Evolutionary conservation across 2,329 filamentous ascomycete species (phyloP), one percentile per base, ranked within the genome.

Genomic region (Knufia fluminis): DNA sequence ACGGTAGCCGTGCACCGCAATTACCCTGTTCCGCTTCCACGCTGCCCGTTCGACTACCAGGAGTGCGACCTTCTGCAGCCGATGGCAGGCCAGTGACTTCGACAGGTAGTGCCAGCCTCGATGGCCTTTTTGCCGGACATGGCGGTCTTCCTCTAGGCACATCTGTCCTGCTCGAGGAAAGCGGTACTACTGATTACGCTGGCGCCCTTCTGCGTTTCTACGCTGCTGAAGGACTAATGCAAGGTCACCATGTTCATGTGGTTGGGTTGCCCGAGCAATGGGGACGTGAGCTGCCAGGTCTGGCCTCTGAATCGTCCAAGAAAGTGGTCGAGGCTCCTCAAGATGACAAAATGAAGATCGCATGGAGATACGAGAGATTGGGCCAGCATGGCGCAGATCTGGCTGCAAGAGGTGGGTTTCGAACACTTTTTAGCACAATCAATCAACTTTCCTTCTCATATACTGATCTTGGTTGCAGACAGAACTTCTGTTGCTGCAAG

Each of bases 281-380:
- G 92, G 80, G 82, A 32, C 75, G 85, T 55, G 88, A 91, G 58
- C 71, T 98, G 19, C 92, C 92, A 2, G 91, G 85, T 0, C 65
- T 94, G 28, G 75, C 76, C 41, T 68, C 73, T 55, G 68, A 73
- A 45, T 65, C 72, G 28, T 68, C 74, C 58, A 63, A 73, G 26
- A 70, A 73, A 28, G 66, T 70, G 38, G 69, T 67, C 49, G 60
- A 62, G 8, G 64, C 62, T 36, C 61, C 64, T 65, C 68, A 64
- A 57, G 74, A 75, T 12, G 85, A 91, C 54, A 90, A 83, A 67
- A 97, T 98, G 92, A 97, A 95, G 71, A 98, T 98, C 71, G 92
- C 92, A 2, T 98, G 92, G 92, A 78, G 92, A 65, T 98, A 98
- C 69, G 90, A 97, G 67, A 78, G 81, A 28, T 68, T 97, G 47